Evolutionary conservation across 768 basidiomycete genomes (phyloP), one percentile per base, ranked within the genome.

Genomic region (Atractiella rhizophila): DNA sequence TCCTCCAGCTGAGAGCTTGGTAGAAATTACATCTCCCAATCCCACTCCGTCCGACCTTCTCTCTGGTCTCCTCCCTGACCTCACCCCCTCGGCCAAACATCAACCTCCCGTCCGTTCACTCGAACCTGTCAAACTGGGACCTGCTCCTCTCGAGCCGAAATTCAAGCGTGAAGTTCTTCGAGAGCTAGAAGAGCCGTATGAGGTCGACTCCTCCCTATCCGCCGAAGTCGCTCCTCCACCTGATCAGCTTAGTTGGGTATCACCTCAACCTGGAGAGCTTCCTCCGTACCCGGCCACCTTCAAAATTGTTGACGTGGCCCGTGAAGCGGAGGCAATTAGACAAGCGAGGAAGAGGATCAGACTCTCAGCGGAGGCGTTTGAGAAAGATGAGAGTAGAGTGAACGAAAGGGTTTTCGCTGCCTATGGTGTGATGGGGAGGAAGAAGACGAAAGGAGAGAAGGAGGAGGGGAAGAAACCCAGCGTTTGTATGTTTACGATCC

Each of bases 271-370:
- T 35, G 52, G 67, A 26, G 85, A 91, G 40, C 62, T 85, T 25
- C 68, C 70, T 2, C 86, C 88, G 4, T 70, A 73, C 48, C 83
- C 88, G 1, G 66, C 73, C 1, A 64, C 71, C 1, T 91, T 94
- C 62, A 76, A 75, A 52, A 73, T 74, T 0, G 60, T 76, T 4
- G 91, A 98, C 56, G 71, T 96, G 12, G 76, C 78, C 54, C 67
- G 86, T 28, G 91, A 96, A 58, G 81, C 94, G 2, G 76, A 75
- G 54, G 70, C 67, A 46, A 74, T 96, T 9, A 68, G 80, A 31
- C 91, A 98, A 60, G 75, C 76, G 26, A 64, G 83, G 50, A 94
- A 85, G 59, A 71, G 83, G 43, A 94, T 98, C 60, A 68, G 79
- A 29, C 62, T 96, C 13, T 88, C 91, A 4, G 80, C 81, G 1